Evolutionary conservation across 129 eudicot genomes (phyloP).

Genomic region (Smallanthus sonchifolius): DNA sequence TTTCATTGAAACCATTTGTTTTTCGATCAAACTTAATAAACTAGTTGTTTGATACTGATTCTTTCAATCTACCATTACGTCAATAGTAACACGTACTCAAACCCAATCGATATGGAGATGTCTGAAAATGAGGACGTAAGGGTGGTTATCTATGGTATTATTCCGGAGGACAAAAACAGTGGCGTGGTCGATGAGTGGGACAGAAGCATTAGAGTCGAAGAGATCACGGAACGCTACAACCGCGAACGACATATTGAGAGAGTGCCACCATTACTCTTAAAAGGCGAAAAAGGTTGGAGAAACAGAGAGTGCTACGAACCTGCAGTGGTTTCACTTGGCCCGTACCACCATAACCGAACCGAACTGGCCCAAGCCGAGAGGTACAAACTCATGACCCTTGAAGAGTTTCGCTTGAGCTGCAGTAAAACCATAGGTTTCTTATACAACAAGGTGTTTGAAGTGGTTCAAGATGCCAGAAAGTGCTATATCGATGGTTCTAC

Average conservation of each 20-base stretch:
- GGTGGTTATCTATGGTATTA: background rate
- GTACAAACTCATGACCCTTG: conserved; percentile 25
- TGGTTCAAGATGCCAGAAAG: conserved; percentile 14
- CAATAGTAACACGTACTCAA: background rate
- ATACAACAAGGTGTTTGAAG: conserved; percentile 28
- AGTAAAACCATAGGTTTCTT: background rate
- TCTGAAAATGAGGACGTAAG: conserved; percentile 11
- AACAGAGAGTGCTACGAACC: conserved; percentile 30
- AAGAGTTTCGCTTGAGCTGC: conserved; percentile 13
- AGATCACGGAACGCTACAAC: background rate
- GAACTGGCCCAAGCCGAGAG: conserved; percentile 14
- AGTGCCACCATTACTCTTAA: conserved; percentile 30
- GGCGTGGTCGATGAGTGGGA: conserved; percentile 17
- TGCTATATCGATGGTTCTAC: conserved; percentile 28
- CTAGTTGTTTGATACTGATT: no score
- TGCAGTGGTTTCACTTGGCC: conserved; percentile 33
- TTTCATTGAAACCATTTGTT: no score
- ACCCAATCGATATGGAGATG: conserved; percentile 3
- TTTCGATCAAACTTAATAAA: no score
- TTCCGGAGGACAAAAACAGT: background rate
- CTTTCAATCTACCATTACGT: no score
- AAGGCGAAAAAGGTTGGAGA: conserved; percentile 6
- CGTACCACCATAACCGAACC: conserved; percentile 24
- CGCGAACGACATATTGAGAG: conserved; percentile 23
- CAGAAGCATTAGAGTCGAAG: conserved; percentile 6